A percentile compares a stretch with the other conserved stretches of the same genome.
Conservation (phyloP, 176 grass and related monocot genomes). For the sorghum (Sorghum bicolor) region DNA sequence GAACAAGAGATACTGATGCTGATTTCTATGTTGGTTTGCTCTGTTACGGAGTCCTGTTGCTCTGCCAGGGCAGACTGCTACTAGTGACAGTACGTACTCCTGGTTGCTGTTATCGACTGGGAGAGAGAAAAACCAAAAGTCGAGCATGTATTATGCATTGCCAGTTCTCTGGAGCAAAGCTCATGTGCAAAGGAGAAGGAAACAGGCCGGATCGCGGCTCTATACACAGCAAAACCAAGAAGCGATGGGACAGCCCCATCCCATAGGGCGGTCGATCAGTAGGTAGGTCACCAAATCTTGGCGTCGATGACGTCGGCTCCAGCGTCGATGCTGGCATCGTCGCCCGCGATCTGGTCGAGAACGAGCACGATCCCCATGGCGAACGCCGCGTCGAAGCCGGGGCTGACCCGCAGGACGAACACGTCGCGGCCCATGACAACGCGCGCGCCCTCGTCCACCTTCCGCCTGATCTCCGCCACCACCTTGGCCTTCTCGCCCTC, state of each 20-base stretch:
- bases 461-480: constrained; percentile 75
- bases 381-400: constrained; percentile 72
- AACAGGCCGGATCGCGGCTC: background rate
- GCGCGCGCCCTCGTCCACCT: constrained; percentile 55
- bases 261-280: no score
- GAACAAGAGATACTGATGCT: no score
- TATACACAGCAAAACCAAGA: constrained; percentile 8
- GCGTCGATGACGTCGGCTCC: background rate
- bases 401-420: constrained; percentile 56
- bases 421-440: constrained; percentile 80
- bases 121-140: no score
- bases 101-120: no score
- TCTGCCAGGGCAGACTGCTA: no score
- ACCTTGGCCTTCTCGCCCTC: constrained; percentile 23
- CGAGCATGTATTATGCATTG: no score
- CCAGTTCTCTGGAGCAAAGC: background rate
- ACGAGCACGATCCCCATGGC: constrained; percentile 81
- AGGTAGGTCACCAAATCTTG: constrained; percentile 24
- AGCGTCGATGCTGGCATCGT: constrained; percentile 27
- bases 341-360: constrained; percentile 62
- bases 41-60: no score
- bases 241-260: background rate
- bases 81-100: no score
- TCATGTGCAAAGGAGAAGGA: background rate
- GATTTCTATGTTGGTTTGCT: no score